A percentile compares a stretch with the other conserved stretches of the same genome.
Conservation (phyloP, 148 eudicot species). For the Beta vulgaris region DNA sequence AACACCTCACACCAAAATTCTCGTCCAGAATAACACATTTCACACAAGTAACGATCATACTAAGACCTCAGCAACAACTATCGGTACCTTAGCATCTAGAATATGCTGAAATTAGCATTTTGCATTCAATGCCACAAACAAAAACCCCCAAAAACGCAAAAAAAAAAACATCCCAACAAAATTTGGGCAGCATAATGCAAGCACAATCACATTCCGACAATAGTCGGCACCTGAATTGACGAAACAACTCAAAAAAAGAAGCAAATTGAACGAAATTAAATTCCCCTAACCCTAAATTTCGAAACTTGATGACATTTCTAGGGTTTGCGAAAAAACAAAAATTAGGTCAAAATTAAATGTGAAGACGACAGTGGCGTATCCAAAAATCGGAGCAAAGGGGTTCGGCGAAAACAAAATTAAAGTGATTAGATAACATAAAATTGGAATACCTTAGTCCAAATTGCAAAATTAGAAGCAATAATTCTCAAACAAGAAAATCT, state of each 20-base stretch:
- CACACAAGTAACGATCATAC: conserved; percentile 8
- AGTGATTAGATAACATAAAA: no score
- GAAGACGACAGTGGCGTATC: no score
- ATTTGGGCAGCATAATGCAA: conserved; percentile 13
- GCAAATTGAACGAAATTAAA: conserved; percentile 10
- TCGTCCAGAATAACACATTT: conserved; percentile 1
- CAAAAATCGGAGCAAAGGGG: no score
- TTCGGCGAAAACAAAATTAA: no score
- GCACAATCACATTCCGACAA: conserved; percentile 2
- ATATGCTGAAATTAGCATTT: not conserved
- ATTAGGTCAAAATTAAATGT: conserved; percentile 34
- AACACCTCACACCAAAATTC: conserved; percentile 3
- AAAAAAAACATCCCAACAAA: conserved; percentile 16
- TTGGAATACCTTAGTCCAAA: no score
- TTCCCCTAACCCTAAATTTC: conserved; percentile 25
- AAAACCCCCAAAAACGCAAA: conserved; percentile 8
- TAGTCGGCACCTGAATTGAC: conserved; percentile 12
- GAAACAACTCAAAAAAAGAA: not conserved
- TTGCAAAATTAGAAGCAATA: no score
- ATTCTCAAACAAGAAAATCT: no score
- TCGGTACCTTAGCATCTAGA: not conserved
- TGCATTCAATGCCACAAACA: conserved; percentile 27
- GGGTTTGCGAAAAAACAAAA: conserved; percentile 27
- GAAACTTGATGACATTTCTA: conserved; percentile 22
- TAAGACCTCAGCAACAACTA: conserved; percentile 6